Conservation (phyloP, 2,329 filamentous ascomycete genomes). For the Amauroascus verrucosus region DNA sequence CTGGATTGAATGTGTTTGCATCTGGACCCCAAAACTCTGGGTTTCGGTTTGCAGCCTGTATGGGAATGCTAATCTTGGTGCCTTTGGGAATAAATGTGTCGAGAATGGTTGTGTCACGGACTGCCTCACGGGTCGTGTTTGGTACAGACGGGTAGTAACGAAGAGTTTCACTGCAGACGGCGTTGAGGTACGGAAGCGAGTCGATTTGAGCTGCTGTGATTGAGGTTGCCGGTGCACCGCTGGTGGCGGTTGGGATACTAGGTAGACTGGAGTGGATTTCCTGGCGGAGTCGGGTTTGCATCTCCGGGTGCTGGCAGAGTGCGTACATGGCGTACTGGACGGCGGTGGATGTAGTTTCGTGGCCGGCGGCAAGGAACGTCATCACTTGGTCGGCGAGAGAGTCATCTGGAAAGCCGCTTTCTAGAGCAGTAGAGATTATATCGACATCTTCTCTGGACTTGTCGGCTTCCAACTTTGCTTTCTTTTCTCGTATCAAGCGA, state of each 20-base stretch:
- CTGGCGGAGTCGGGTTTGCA: slow-evolving; percentile 56
- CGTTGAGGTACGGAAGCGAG: slow-evolving; percentile 66
- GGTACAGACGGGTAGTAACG: slow-evolving; percentile 64
- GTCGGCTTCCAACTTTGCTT: slow-evolving; percentile 42
- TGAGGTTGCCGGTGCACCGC: slow-evolving; percentile 47
- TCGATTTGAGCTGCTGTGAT: slow-evolving; percentile 48
- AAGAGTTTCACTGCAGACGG: slow-evolving; percentile 66
- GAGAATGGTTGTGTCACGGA: slow-evolving; percentile 54
- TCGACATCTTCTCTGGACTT: slow-evolving; percentile 48
- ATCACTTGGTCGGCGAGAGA: slow-evolving; percentile 81
- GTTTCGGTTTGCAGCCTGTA: slow-evolving; percentile 60
- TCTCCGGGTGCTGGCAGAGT: slow-evolving; percentile 53
- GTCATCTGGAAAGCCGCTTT: slow-evolving; percentile 67
- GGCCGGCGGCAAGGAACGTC: slow-evolving; percentile 76
- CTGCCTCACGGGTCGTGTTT: slow-evolving; percentile 56
- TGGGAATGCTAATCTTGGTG: slow-evolving; percentile 56
- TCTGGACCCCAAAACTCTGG: slow-evolving; percentile 64
- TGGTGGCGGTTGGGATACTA: slow-evolving; percentile 27
- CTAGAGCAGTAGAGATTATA: slow-evolving; percentile 70
- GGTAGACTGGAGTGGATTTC: slow-evolving; percentile 58
- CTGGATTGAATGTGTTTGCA: slow-evolving; percentile 65
- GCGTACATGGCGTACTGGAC: slow-evolving; percentile 67
- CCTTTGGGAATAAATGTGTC: slow-evolving; percentile 57
- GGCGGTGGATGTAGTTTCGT: slow-evolving; percentile 67
- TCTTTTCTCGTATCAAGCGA: slow-evolving; percentile 62